These are phyloP conservation scores for Gliomastix tumulicola DNA, from an alignment of 2,329 filamentous ascomycete species.

Conservation along the genomic window DNA sequence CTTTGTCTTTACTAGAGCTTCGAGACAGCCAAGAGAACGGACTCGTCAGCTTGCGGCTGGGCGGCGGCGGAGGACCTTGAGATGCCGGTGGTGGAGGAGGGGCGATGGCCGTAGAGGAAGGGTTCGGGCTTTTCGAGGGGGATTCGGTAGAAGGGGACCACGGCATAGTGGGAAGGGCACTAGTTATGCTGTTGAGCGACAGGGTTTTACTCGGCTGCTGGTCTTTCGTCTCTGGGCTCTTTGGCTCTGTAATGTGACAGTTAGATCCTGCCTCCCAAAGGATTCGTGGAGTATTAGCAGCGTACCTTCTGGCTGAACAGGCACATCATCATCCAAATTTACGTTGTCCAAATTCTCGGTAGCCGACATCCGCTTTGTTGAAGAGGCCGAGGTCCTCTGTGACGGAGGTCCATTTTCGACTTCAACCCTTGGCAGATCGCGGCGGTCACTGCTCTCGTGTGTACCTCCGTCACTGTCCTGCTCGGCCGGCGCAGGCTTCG, in stretches of 20 bases:
- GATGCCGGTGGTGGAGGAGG: slow-evolving; percentile 22
- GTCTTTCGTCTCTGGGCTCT: slow-evolving; percentile 21
- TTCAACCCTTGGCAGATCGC: not conserved
- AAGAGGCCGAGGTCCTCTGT: slow-evolving; percentile 14
- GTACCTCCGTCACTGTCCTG: slow-evolving; percentile 13
- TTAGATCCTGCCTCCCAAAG: not conserved
- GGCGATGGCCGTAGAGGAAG: slow-evolving; percentile 19
- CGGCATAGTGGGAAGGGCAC: slow-evolving; percentile 63
- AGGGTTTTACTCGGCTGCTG: slow-evolving; percentile 46
- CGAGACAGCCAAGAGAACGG: slow-evolving; percentile 83
- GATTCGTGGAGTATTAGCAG: slow-evolving; percentile 1
- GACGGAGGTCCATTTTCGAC: not conserved
- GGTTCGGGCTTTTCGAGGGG: slow-evolving; percentile 36
- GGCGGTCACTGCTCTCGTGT: not conserved
- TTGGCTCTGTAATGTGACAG: slow-evolving; percentile 13
- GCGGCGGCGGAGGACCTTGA: slow-evolving; percentile 22
- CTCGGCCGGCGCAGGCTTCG: slow-evolving; percentile 19
- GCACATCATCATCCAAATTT: slow-evolving; percentile 55
- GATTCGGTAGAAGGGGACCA: slow-evolving; percentile 56
- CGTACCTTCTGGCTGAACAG: slow-evolving; percentile 25
- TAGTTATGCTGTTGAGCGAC: slow-evolving; percentile 64
- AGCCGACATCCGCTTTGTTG: slow-evolving; percentile 37
- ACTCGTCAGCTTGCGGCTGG: slow-evolving; percentile 69
- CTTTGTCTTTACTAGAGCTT: slow-evolving; percentile 50
- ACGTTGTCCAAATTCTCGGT: slow-evolving; percentile 51